Evolutionary conservation across 345 rosid species (phyloP), one percentile per base, ranked within the genome.

Genomic region (Syzygium oleosum): DNA sequence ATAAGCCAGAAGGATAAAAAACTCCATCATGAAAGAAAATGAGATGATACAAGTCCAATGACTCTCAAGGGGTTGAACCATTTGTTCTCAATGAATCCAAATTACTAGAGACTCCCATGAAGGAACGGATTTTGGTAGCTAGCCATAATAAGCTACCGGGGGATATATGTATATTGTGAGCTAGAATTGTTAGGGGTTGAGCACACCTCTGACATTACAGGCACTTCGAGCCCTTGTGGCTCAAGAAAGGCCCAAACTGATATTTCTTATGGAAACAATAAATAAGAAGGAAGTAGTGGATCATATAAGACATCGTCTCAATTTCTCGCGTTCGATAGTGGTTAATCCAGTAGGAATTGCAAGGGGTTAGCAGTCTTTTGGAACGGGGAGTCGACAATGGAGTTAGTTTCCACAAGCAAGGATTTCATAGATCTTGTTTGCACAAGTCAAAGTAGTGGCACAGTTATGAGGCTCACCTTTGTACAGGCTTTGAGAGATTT

Each of bases 161-260:
- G 2, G 27, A 11, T 55, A 55, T 55, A 22, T 0, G 27, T 7
- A 22, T 55, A 55, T 55, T 55, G 5, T 55, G 59, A 55, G 12
- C 0, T 55, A 8, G 12, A 55, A 55, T 55, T 55, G 0, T 22
- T 0, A 8, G 5, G 59, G 0, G 27, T 55, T 55, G 0, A 11
- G 5, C 1, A 0, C 27, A 55, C 8, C 7, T 51, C 27, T 55
- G 15, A 55, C 58, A 0, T 54, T 7, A 25, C 25, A 55, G 22
- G 58, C 58, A 55, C 21, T 21, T 55, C 25, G 0, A 55, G 25
- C 58, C 58, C 25, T 55, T 55, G 22, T 55, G 25, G 58, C 58
- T 54, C 2, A 9, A 0, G 0, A 55, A 55, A 55, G 59, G 22
- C 5, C 12, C 12, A 0, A 55, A 19, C 27, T 55, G 27, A 55